phyloP scores from a whole-genome alignment of 2,329 filamentous ascomycete genomes.

The Aspergillus aculeatinus region DNA sequence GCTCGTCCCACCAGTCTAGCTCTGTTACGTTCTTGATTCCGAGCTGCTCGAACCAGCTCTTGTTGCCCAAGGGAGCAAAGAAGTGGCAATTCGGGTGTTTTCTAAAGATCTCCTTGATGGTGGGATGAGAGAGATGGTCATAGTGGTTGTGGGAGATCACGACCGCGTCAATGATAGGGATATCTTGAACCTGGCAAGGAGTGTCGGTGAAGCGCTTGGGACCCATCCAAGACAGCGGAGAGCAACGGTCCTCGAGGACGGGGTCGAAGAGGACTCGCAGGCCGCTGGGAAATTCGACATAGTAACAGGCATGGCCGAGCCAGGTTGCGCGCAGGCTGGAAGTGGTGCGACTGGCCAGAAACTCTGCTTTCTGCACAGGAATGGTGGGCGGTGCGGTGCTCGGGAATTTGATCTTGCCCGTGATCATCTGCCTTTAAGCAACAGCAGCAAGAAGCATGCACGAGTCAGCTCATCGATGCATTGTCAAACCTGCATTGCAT shows the following conservation, averaged over 20 bases:
- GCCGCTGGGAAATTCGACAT: slow-evolving; percentile 82
- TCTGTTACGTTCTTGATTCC: slow-evolving; percentile 79
- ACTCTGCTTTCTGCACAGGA: slow-evolving; percentile 64
- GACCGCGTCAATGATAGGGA: slow-evolving; percentile 61
- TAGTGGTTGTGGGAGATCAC: slow-evolving; percentile 91
- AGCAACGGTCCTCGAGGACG: slow-evolving; percentile 85
- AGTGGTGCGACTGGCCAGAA: slow-evolving; percentile 61
- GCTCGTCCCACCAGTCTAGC: slow-evolving; percentile 92
- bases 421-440: slow-evolving; percentile 29
- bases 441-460: background rate
- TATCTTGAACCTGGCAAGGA: slow-evolving; percentile 74
- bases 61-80: slow-evolving; percentile 81
- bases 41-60: slow-evolving; percentile 71
- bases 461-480: background rate
- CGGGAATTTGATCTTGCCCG: slow-evolving; percentile 54
- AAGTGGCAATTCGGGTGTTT: slow-evolving; percentile 78
- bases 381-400: slow-evolving; percentile 67
- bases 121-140: slow-evolving; percentile 80
- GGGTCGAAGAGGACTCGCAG: slow-evolving; percentile 90
- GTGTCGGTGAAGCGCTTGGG: slow-evolving; percentile 76
- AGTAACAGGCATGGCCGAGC: slow-evolving; percentile 94
- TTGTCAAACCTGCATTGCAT: background rate
- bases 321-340: slow-evolving; percentile 76
- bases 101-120: slow-evolving; percentile 67
- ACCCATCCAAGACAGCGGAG: slow-evolving; percentile 67